Conservation (phyloP, 345 rosid genomes). For the Brassica rapa region DNA sequence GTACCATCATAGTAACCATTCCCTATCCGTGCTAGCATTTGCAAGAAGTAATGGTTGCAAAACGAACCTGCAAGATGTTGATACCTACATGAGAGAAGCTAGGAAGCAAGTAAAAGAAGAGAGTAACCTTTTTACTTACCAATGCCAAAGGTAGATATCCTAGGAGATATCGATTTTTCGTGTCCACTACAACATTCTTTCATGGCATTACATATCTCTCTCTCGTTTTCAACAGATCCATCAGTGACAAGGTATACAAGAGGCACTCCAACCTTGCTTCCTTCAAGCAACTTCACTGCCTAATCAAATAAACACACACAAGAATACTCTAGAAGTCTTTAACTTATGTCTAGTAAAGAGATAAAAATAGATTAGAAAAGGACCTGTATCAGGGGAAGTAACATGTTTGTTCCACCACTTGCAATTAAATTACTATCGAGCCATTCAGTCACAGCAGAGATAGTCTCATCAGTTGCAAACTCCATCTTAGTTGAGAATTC, state of each 20-base stretch:
- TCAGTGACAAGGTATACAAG: conserved; percentile 83
- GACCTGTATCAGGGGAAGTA: conserved; percentile 72
- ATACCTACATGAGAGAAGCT: not conserved
- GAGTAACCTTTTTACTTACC: conserved; percentile 47
- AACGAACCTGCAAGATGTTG: conserved; percentile 54
- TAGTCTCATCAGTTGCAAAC: conserved; percentile 56
- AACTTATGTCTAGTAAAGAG: conserved; percentile 18
- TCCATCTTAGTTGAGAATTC: conserved; percentile 70
- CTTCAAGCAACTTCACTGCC: conserved; percentile 79
- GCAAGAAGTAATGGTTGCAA: conserved; percentile 90
- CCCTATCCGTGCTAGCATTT: conserved; percentile 73
- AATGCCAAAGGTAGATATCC: conserved; percentile 83
- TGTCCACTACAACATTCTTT: conserved; percentile 45
- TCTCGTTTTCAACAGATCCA: conserved; percentile 86
- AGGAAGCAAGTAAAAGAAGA: not conserved
- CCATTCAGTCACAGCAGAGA: conserved; percentile 66
- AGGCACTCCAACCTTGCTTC: conserved; percentile 58
- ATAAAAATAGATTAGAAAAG: conserved; percentile 23
- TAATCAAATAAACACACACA: conserved; percentile 24
- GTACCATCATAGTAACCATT: conserved; percentile 75
- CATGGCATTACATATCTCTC: conserved; percentile 66
- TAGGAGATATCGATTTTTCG: conserved; percentile 57
- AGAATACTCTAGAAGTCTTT: conserved; percentile 3
- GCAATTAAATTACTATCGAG: conserved; percentile 53
- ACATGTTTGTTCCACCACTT: conserved; percentile 71